Evolutionary conservation across 306 rosid species (phyloP), one percentile per base, ranked within the genome.

Genomic region (Quercus rubra): DNA sequence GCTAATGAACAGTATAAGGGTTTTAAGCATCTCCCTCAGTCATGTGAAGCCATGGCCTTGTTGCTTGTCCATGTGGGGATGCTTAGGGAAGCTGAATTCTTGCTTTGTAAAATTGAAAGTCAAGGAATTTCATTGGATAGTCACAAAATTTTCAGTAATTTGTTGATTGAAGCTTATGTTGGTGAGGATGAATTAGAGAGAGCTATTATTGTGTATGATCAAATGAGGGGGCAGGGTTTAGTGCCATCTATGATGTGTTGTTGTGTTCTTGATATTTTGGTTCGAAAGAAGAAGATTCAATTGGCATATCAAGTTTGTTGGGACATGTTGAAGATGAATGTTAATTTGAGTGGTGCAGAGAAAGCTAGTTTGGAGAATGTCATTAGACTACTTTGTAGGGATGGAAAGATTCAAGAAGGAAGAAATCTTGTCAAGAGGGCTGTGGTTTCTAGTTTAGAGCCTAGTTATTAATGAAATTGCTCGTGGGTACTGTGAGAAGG

Each of bases 401-500:
- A 91, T 57, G 92, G 90, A 62, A 91, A 77, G 82, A 78, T 91
- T 87, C 96, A 75, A 72, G 91, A 90, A 85, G 97, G 94, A 3
- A 91, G 97, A 72, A 87, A 78, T 71, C 79, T 95, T 84, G 88
- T 91, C 77, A 88, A 89, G 85, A 93, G 86, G 88, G 87, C 85
- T 58, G 63, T 85, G 81, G 80, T 74, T 70, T 83, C 74, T 14
- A 82, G 84, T 21, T 81, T 71, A 70, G 83, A 78, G 83, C 84
- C 87, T 74, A 88, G 85, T 87, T 83, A 82, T 88, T 43, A 86
- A 91, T 88, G 96, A 87, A 72, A 80, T 95, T 87, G 89, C 92
- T 27, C 79, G 64, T 74, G 94, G 92, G 46, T 92, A 92, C 81
- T 89, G 99, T 88, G 89, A 92, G 78, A 91, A 74, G 84, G 92